Evolutionary conservation across 208 protist genomes (phyloP).

Genomic region (Spongospora subterranea): DNA sequence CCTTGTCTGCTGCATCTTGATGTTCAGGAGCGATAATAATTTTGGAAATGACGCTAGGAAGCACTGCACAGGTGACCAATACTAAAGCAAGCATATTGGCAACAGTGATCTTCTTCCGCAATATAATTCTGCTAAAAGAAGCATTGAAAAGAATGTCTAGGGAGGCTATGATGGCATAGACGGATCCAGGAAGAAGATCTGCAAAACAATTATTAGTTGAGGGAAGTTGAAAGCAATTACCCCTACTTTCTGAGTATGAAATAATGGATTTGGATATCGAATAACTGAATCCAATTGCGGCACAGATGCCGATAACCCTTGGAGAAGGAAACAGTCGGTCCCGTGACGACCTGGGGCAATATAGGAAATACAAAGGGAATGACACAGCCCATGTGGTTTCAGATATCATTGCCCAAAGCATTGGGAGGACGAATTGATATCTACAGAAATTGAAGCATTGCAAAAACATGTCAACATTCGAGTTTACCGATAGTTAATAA

Average conservation of each 20-base stretch:
- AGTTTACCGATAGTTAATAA: constrained; percentile 12
- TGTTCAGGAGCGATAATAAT: constrained; percentile 16
- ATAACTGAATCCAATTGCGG: constrained; percentile 1
- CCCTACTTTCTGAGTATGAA: constrained; percentile 11
- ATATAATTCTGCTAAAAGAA: constrained; percentile 6
- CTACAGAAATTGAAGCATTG: background rate
- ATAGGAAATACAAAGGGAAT: constrained; percentile 16
- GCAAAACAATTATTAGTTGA: too few relatives aligned
- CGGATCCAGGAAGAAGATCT: constrained; percentile 48
- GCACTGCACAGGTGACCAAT: background rate
- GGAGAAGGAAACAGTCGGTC: background rate
- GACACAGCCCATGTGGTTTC: constrained; percentile 1
- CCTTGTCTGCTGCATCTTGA: constrained; percentile 13
- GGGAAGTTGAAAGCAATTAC: too few relatives aligned
- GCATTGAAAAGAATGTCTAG: constrained; percentile 52
- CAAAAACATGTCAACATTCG: background rate
- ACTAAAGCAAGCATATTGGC: background rate
- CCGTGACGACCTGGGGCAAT: background rate
- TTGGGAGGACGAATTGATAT: constrained; percentile 2
- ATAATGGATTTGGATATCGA: background rate
- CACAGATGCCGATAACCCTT: background rate
- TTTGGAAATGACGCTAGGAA: background rate
- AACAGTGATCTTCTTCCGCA: background rate
- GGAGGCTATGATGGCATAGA: constrained; percentile 13
- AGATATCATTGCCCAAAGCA: constrained; percentile 50